Percentiles rank a stretch among this genome's conserved stretches.
These are phyloP conservation scores for Pythium sp. DNA, from an alignment of 352 stramenopile genomes.

Conservation along the genomic window DNA sequence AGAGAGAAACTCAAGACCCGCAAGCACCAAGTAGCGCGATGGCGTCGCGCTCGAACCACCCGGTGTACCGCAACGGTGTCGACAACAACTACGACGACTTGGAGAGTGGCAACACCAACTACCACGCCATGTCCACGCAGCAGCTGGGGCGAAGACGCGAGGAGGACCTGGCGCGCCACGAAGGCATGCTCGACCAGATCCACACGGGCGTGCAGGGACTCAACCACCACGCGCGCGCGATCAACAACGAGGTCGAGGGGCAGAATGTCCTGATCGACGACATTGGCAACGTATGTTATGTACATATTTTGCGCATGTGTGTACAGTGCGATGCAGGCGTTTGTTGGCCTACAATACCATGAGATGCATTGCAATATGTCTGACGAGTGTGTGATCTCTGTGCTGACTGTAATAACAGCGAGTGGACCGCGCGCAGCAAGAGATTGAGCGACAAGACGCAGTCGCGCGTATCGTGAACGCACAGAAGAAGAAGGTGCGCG, in stretches of 20 bases:
- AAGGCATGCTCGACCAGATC: slow-evolving; percentile 75
- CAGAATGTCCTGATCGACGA: slow-evolving; percentile 83
- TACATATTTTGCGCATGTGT: not conserved
- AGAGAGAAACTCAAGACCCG: not conserved
- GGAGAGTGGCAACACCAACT: slow-evolving; percentile 25
- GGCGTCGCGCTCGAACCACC: slow-evolving; percentile 33
- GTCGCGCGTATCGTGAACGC: slow-evolving; percentile 64
- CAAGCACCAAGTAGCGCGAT: not conserved
- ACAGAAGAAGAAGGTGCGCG: slow-evolving; percentile 61
- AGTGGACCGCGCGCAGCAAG: slow-evolving; percentile 60
- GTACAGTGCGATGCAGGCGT: not conserved
- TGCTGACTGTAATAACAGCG: slow-evolving; percentile 26
- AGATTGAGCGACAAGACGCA: slow-evolving; percentile 59
- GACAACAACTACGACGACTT: slow-evolving; percentile 6
- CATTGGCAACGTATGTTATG: slow-evolving; percentile 53
- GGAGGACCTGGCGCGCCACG: slow-evolving; percentile 57
- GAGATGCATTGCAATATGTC: not conserved
- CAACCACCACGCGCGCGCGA: slow-evolving; percentile 79
- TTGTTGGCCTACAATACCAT: not conserved
- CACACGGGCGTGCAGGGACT: slow-evolving; percentile 71
- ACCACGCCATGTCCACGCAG: slow-evolving; percentile 65
- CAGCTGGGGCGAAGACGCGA: slow-evolving; percentile 57
- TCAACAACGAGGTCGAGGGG: slow-evolving; percentile 80
- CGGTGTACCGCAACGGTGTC: slow-evolving; percentile 25
- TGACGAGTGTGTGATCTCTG: slow-evolving; percentile 3